Percentiles rank a stretch among this genome's conserved stretches.
Evolutionary conservation across 2,329 filamentous ascomycete genomes (phyloP).

Genomic region (Botrytis paeoniae): DNA sequence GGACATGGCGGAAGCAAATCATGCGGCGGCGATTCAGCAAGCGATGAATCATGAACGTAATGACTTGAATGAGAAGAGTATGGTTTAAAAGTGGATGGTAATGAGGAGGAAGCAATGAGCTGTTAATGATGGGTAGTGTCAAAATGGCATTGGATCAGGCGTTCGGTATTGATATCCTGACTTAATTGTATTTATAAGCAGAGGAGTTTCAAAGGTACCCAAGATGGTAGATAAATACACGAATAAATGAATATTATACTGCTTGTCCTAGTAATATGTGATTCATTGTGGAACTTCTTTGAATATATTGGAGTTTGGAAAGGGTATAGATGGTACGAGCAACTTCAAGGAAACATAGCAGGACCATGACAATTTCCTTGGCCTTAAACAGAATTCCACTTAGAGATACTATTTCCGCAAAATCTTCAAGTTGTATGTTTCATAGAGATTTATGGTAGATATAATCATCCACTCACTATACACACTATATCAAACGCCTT

Average conservation of each 20-base stretch:
- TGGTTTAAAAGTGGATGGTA: background rate
- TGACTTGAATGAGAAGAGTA: background rate
- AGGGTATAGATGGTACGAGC: background rate
- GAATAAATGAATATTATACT: background rate
- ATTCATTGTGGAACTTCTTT: background rate
- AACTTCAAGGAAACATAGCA: background rate
- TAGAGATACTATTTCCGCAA: background rate
- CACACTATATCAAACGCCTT: background rate
- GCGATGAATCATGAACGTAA: background rate
- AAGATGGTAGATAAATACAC: background rate
- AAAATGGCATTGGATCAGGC: background rate
- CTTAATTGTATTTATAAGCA: background rate
- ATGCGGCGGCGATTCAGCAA: background rate
- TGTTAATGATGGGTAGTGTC: background rate
- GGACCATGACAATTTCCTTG: background rate
- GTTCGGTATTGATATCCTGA: conserved; percentile 1
- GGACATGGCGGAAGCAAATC: background rate
- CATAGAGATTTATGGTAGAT: background rate
- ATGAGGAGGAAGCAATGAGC: background rate
- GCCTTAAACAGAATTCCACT: background rate
- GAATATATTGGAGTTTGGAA: background rate
- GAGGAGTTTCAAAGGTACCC: background rate
- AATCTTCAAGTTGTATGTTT: background rate
- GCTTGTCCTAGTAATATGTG: background rate
- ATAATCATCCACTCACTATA: background rate